Base-by-base conservation (phyloP, 306 rosid genomes). In the Cicer yamashitae region DNA sequence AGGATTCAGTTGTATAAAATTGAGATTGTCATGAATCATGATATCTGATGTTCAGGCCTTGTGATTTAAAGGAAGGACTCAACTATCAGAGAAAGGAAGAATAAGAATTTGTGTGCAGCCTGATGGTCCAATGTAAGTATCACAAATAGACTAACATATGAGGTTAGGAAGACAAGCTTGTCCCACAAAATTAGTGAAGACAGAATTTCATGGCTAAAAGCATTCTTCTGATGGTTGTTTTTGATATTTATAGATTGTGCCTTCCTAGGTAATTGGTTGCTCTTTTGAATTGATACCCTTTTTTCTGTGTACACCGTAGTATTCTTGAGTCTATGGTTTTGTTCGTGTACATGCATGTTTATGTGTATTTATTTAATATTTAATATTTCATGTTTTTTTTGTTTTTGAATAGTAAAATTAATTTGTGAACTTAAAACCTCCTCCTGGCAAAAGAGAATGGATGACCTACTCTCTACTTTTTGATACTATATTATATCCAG, bases 21-120 rank as follows among this genome's bases (percentile, higher is more conserved):
- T 70, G 53, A 60, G 44, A 62, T 70, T 41, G 45, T 40, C 25
- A 51, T 58, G 77, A 70, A 59, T 59, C 43, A 34, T 59, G 68
- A 52, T n/a, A 7, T 59, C 41, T 30, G 57, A 65, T 59, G 9
- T 14, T 46, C 65, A 47, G 66, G n/a, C 54, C 45, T 10, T 51
- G 53, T 62, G 57, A 40, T 70, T 41, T 38, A 58, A 67, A 56
- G 67, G 65, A 70, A 51, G 8, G 20, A 15, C 45, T 15, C 6
- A 17, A 14, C 11, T 37, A 63, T 15, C 7, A 14, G 50, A 58
- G 38, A 38, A 67, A 67, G 46, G 34, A 45, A 44, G 7, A 50
- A 43, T 41, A 61, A 15, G 12, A 50, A 50, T 50, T 79, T 56
- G 44, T 37, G 0, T 11, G 9, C 18, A 47, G 51, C 45, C 61